phyloP scores from a whole-genome alignment of 2,329 filamentous ascomycete genomes.

The Aspergillus thermomutatus region DNA sequence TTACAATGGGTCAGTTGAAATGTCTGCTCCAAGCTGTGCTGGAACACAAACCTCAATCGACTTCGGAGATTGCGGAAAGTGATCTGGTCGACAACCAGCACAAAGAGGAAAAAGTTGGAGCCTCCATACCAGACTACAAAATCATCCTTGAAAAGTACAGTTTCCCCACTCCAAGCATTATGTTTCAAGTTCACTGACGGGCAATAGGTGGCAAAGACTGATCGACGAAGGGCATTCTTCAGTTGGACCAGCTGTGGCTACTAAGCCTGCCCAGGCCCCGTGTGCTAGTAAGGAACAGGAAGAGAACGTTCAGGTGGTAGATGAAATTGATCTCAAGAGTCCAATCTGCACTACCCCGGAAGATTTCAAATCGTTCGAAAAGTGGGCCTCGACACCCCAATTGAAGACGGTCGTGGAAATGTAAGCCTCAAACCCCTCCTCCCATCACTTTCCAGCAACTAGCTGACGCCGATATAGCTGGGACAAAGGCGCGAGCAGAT shows the following conservation, averaged over 20 bases:
- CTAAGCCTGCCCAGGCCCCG: constrained; percentile 1
- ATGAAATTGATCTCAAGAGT: constrained; percentile 3
- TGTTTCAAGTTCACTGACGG: no score
- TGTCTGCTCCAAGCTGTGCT: no score
- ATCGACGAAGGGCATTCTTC: no score
- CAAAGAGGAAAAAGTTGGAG: no score
- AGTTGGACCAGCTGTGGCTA: not conserved
- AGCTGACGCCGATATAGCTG: constrained; percentile 17
- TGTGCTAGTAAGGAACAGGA: not conserved
- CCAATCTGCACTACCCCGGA: constrained; percentile 12
- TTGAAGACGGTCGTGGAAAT: constrained; percentile 21
- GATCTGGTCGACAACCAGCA: no score
- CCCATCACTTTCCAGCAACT: constrained; percentile 7
- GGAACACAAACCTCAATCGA: no score
- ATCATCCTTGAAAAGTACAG: no score
- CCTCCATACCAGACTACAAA: no score
- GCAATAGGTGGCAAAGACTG: no score
- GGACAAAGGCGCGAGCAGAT: constrained; percentile 26
- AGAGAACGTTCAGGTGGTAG: not conserved
- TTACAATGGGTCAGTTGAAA: no score
- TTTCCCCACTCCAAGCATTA: no score
- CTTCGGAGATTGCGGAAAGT: no score
- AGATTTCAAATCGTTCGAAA: constrained; percentile 13
- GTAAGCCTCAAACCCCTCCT: constrained; percentile 7
- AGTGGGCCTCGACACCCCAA: constrained; percentile 17